phyloP scores from a whole-genome alignment of 441 rosid species.

The Melianthus villosus region DNA sequence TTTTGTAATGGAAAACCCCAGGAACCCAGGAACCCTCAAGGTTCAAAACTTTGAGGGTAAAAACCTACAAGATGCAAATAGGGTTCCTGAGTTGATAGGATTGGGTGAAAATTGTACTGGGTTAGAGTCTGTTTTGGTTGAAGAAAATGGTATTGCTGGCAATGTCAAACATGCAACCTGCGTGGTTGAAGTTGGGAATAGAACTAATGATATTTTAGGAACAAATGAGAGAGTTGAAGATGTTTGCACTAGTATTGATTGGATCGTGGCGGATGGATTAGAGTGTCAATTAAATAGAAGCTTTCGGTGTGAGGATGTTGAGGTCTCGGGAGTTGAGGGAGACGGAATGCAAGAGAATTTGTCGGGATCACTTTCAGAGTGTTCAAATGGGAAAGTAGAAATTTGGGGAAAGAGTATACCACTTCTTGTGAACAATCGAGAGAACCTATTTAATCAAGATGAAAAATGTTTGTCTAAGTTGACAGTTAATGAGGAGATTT shows the following conservation, averaged over 20 bases:
- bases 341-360: constrained; percentile 13
- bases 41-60: constrained; percentile 19
- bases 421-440: constrained; percentile 49
- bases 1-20: constrained; percentile 22
- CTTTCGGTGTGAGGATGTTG: constrained; percentile 2
- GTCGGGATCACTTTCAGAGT: constrained; percentile 12
- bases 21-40: constrained; percentile 25
- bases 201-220: constrained; percentile 1
- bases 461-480: constrained; percentile 10
- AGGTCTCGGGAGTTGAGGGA: constrained; percentile 8
- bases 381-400: constrained; percentile 25
- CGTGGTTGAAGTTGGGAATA: constrained; percentile 2
- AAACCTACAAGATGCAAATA: constrained; percentile 24
- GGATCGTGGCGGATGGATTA: too few species aligned
- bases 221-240: neutral
- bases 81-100: constrained; percentile 9
- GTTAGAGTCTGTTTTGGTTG: constrained; percentile 11
- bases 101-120: constrained; percentile 12
- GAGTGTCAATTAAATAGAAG: constrained; percentile 1
- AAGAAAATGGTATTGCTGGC: constrained; percentile 10
- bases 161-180: neutral
- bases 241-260: too few species aligned
- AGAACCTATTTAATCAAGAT: constrained; percentile 8
- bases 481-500: constrained; percentile 9
- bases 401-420: constrained; percentile 46